Evolutionary conservation across 2,329 filamentous ascomycete species (phyloP), one percentile per base, ranked within the genome.

Genomic region (Alternaria burnsii): DNA sequence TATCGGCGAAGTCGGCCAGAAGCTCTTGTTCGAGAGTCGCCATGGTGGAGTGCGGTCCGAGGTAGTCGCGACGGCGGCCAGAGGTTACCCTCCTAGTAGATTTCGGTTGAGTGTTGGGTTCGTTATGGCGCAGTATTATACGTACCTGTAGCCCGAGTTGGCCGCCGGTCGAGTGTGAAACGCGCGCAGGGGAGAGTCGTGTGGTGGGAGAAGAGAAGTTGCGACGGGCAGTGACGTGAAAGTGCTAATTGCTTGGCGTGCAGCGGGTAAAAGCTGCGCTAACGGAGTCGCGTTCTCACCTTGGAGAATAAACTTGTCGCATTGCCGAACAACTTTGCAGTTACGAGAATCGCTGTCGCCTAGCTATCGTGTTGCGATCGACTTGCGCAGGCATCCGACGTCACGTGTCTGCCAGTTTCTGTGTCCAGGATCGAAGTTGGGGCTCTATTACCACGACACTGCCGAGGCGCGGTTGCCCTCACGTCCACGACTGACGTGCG

Each of bases 21-120:
- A 99, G 87, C 78, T 98, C 94, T 74, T 98, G 94, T 64, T 92
- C 94, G 65, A 96, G 86, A 44, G 93, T 96, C 77, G 94, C 93
- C 93, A 97, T 79, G 42, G 46, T 69, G 59, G 22, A 41, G n/a
- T 43, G 50, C 52, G 41, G 22, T 22, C 8, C 42, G 28, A 26
- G 54, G 44, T 14, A 63, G 54, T 57, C 63, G 62, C 65, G 52
- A 67, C 64, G 59, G 63, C 68, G 65, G 63, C 63, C 55, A 61
- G 67, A 68, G 68, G 68, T 69, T 62, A 52, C 54, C 66, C 67
- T 70, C 67, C 68, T 71, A 62, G 47, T 55, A 44, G 53, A 53
- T 32, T 51, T 63, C 56, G 67, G 51, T 70, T 71, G 63, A 72
- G 68, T 66, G 59, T 30, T 58, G 58, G 43, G 32, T 57, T 62